Conservation (phyloP, 164 flowering plant genomes). For the Platanus orientalis region DNA sequence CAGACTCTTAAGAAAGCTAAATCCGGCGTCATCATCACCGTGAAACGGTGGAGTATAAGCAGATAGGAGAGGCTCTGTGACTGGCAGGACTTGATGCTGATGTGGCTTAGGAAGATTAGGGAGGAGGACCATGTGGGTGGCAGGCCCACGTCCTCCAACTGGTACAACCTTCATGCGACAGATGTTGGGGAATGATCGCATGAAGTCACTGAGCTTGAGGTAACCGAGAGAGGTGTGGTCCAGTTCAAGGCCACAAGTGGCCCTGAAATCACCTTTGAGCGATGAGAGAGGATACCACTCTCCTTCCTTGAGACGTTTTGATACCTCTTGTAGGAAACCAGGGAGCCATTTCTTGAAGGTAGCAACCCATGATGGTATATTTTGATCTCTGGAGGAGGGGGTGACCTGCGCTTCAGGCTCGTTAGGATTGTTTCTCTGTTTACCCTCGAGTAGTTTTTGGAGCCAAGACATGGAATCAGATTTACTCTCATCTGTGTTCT, state of each 20-base stretch:
- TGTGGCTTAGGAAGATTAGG: slow-evolving; percentile 22
- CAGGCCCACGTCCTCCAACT: slow-evolving; percentile 24
- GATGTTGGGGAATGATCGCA: slow-evolving; percentile 34
- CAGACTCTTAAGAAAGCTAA: slow-evolving; percentile 12
- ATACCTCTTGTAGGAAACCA: slow-evolving; percentile 27
- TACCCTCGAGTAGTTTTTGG: slow-evolving; percentile 20
- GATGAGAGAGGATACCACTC: slow-evolving; percentile 59
- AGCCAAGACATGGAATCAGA: slow-evolving; percentile 29
- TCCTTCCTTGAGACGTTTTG: slow-evolving; percentile 26
- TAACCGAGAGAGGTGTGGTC: slow-evolving; percentile 60
- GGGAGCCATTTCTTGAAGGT: slow-evolving; percentile 58
- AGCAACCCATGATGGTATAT: slow-evolving; percentile 36
- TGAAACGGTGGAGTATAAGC: neutral
- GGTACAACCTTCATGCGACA: slow-evolving; percentile 43
- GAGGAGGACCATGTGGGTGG: slow-evolving; percentile 49
- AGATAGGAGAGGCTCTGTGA: slow-evolving; percentile 3
- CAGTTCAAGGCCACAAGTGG: slow-evolving; percentile 45
- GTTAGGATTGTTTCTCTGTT: slow-evolving; percentile 4
- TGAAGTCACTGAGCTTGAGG: slow-evolving; percentile 54
- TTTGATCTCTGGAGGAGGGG: slow-evolving; percentile 6
- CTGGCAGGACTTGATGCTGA: neutral
- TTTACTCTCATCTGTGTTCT: slow-evolving; percentile 10
- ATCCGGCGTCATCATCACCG: slow-evolving; percentile 8
- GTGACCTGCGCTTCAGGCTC: slow-evolving; percentile 2
- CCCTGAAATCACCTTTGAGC: slow-evolving; percentile 56